These are phyloP conservation scores for Oldenlandia corymbosa DNA, from an alignment of 257 asterid species.

Conservation along the genomic window DNA sequence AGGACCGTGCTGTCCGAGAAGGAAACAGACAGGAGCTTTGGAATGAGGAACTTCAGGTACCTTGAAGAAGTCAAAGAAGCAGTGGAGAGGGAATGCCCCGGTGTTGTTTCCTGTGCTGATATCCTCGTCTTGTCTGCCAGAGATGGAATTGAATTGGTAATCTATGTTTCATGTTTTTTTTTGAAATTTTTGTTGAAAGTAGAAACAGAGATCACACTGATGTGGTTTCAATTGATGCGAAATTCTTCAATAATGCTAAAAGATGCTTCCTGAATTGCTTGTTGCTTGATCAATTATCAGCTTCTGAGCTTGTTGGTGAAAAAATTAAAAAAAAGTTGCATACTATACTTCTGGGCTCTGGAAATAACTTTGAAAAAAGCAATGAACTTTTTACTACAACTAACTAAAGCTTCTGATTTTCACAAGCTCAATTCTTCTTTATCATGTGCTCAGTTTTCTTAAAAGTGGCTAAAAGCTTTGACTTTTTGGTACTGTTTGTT, in stretches of 20 bases:
- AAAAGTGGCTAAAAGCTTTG: no score
- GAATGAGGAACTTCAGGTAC: conserved; percentile 94
- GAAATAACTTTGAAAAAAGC: background rate
- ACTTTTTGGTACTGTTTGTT: background rate
- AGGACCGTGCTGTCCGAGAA: conserved; percentile 83
- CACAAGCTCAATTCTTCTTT: background rate
- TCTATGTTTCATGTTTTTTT: no score
- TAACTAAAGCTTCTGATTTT: background rate
- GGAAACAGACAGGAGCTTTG: conserved; percentile 90
- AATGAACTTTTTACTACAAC: background rate
- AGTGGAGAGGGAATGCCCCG: conserved; percentile 92
- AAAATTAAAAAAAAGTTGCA: background rate
- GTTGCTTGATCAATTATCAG: no score
- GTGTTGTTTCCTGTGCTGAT: conserved; percentile 90
- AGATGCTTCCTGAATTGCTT: no score
- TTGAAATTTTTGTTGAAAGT: no score
- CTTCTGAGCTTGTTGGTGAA: no score
- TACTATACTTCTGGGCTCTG: background rate
- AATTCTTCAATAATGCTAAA: no score
- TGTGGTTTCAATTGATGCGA: no score
- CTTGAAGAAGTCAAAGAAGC: conserved; percentile 85
- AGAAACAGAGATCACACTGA: no score
- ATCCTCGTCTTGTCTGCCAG: conserved; percentile 88
- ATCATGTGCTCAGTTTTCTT: background rate
- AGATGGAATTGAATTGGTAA: conserved; percentile 76